Evolutionary conservation across 441 rosid genomes (phyloP).

Genomic region (Arabidopsis lyrata): DNA sequence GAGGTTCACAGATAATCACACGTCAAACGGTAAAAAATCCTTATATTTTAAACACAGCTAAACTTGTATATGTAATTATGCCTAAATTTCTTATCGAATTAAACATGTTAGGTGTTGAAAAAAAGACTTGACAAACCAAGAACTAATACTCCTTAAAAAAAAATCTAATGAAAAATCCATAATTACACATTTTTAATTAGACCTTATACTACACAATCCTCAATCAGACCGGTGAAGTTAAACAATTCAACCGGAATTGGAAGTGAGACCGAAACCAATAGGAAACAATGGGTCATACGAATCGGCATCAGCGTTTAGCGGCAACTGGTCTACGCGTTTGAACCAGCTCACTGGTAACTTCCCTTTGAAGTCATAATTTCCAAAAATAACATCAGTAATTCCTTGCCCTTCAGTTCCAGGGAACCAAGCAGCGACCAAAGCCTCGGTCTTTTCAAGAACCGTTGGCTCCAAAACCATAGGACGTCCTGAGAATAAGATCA

Average conservation of each 20-base stretch:
- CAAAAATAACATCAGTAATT: constrained; percentile 73
- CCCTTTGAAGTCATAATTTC: constrained; percentile 68
- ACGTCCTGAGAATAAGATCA: constrained; percentile 73
- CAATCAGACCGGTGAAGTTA: constrained; percentile 20
- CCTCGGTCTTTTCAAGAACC: constrained; percentile 63
- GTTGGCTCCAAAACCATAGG: constrained; percentile 65
- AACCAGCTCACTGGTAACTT: constrained; percentile 83
- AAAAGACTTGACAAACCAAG: too few relatives aligned
- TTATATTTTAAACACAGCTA: too few relatives aligned
- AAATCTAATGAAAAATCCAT: too few relatives aligned
- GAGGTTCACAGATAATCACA: too few relatives aligned
- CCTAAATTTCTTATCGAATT: too few relatives aligned
- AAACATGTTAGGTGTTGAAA: too few relatives aligned
- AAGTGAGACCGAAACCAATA: constrained; percentile 41
- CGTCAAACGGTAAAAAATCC: too few relatives aligned
- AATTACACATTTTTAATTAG: too few relatives aligned
- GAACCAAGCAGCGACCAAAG: constrained; percentile 86
- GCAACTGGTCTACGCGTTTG: constrained; percentile 62
- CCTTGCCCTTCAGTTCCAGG: constrained; percentile 86
- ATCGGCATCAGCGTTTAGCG: constrained; percentile 48
- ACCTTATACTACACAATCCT: too few relatives aligned
- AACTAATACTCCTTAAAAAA: too few relatives aligned
- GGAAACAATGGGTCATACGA: constrained; percentile 66
- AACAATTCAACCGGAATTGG: constrained; percentile 3
- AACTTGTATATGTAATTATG: too few relatives aligned